Evolutionary conservation across 768 basidiomycete genomes (phyloP).

Genomic region (Tylopilus subfusipes): DNA sequence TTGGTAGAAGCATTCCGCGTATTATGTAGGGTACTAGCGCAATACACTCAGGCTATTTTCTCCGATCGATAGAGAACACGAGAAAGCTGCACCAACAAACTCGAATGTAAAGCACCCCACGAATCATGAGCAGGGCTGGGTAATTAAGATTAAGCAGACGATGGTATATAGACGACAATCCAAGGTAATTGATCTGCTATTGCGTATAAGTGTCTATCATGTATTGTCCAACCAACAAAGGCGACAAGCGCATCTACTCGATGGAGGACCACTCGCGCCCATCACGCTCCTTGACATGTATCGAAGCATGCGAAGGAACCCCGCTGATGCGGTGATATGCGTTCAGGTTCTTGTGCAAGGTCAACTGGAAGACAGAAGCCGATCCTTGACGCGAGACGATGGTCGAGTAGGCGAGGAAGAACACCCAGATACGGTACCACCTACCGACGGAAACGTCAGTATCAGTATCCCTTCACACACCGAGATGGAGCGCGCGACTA

Average conservation of each 20-base stretch:
- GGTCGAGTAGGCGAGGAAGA: slow-evolving; percentile 92
- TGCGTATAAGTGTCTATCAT: background rate
- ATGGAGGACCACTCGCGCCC: slow-evolving; percentile 25
- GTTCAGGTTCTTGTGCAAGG: slow-evolving; percentile 97
- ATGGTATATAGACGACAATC: slow-evolving; percentile 19
- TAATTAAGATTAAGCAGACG: slow-evolving; percentile 27
- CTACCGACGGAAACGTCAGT: slow-evolving; percentile 14
- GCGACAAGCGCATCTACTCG: slow-evolving; percentile 12
- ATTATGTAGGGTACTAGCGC: no score
- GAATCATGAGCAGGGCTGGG: background rate
- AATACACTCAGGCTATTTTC: no score
- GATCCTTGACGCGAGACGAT: slow-evolving; percentile 87
- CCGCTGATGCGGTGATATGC: slow-evolving; percentile 90
- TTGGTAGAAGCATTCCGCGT: background rate
- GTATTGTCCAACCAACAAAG: background rate
- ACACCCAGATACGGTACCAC: slow-evolving; percentile 95
- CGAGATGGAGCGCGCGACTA: slow-evolving; percentile 3
- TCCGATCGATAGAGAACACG: no score
- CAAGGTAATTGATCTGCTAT: slow-evolving; percentile 12
- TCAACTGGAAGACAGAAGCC: slow-evolving; percentile 94
- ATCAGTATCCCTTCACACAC: background rate
- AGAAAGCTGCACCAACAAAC: no score
- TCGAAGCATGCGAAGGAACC: slow-evolving; percentile 75
- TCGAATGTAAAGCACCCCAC: no score
- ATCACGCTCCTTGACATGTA: slow-evolving; percentile 52